Evolutionary conservation across 2,329 filamentous ascomycete species (phyloP).

Genomic region (Colletotrichum higginsianum): DNA sequence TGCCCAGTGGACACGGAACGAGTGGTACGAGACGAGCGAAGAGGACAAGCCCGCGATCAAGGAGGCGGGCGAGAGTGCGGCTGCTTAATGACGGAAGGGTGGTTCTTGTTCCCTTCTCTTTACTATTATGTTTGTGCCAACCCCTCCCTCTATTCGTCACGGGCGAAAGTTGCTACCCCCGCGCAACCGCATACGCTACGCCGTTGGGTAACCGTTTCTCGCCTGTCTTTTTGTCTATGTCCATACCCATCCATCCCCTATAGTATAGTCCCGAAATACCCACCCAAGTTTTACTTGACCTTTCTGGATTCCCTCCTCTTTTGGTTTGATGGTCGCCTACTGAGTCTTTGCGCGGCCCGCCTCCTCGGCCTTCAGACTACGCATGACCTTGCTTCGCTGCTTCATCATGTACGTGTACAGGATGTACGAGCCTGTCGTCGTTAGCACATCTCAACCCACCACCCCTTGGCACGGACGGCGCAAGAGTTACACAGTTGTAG

Average conservation of each 20-base stretch:
- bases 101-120: background rate
- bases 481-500: slow-evolving; percentile 12
- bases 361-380: slow-evolving; percentile 68
- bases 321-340: background rate
- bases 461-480: too few relatives aligned
- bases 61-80: slow-evolving; percentile 35
- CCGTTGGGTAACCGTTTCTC: slow-evolving; percentile 4
- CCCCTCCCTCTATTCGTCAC: slow-evolving; percentile 1
- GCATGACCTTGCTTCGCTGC: slow-evolving; percentile 86
- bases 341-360: slow-evolving; percentile 39
- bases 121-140: too few relatives aligned
- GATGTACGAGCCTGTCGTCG: slow-evolving; percentile 76
- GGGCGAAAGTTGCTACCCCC: slow-evolving; percentile 1
- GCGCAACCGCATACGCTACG: slow-evolving; percentile 19
- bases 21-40: slow-evolving; percentile 75
- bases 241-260: slow-evolving; percentile 23
- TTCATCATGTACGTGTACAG: slow-evolving; percentile 96
- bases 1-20: slow-evolving; percentile 73
- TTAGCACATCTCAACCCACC: background rate
- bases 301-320: background rate
- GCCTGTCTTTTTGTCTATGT: slow-evolving; percentile 32
- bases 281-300: background rate
- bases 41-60: slow-evolving; percentile 49
- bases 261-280: slow-evolving; percentile 26
- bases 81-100: slow-evolving; percentile 20